These are phyloP conservation scores for Termitomyces sp. DNA, from an alignment of 768 basidiomycete genomes.

Conservation along the genomic window DNA sequence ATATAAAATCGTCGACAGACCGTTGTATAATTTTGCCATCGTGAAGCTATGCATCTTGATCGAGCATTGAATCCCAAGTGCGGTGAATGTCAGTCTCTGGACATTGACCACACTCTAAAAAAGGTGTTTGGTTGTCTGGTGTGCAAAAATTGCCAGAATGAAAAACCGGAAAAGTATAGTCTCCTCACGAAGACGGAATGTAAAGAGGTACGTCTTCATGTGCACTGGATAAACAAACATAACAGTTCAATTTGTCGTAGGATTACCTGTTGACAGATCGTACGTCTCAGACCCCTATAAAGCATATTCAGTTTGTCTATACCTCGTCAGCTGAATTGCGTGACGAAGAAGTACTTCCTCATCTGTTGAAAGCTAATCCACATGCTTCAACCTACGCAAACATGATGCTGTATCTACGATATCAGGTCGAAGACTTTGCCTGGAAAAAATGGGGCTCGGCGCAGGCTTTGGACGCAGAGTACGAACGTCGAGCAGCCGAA, in stretches of 20 bases:
- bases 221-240: background rate
- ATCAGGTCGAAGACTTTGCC: conserved; percentile 93
- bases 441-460: conserved; percentile 73
- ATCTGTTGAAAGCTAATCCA: conserved; percentile 63
- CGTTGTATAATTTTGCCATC: background rate
- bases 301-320: background rate
- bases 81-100: conserved; percentile 77
- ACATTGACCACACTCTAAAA: conserved; percentile 79
- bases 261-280: conserved; percentile 95
- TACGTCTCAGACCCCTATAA: conserved; percentile 29
- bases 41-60: conserved; percentile 74
- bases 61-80: conserved; percentile 77
- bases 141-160: conserved; percentile 88
- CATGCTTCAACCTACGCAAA: conserved; percentile 96
- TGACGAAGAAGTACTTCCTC: conserved; percentile 89
- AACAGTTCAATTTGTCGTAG: conserved; percentile 29
- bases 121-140: conserved; percentile 83
- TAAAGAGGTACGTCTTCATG: conserved; percentile 62
- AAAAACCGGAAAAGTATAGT: conserved; percentile 88
- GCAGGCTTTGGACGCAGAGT: conserved; percentile 9
- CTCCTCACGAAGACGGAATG: conserved; percentile 98
- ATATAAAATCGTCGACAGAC: background rate
- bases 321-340: conserved; percentile 74
- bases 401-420: conserved; percentile 96
- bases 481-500: conserved; percentile 11